Conservation (phyloP, 2,329 filamentous ascomycete genomes). For the Didymella segeticola region DNA sequence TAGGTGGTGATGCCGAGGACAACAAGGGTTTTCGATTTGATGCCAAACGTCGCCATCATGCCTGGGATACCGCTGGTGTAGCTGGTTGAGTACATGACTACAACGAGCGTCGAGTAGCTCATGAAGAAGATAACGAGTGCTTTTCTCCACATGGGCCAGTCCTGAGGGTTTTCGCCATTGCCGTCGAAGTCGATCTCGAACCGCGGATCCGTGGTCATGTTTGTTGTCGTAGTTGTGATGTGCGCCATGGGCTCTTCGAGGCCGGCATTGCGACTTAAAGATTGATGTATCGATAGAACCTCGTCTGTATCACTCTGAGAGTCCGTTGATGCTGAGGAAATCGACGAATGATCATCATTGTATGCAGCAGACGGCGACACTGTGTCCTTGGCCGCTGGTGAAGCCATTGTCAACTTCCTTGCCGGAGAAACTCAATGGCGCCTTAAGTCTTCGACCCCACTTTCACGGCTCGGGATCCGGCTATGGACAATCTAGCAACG, state of each 20-base stretch:
- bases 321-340: constrained; percentile 36
- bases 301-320: constrained; percentile 31
- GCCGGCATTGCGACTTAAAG: constrained; percentile 44
- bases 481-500: background rate
- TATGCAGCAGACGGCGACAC: constrained; percentile 9
- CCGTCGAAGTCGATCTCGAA: constrained; percentile 78
- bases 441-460: background rate
- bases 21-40: constrained; percentile 64
- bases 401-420: constrained; percentile 20
- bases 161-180: constrained; percentile 66
- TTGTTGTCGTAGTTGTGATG: constrained; percentile 43
- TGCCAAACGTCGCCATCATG: constrained; percentile 70
- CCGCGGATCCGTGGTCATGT: constrained; percentile 57
- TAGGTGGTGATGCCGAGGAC: constrained; percentile 82
- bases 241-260: constrained; percentile 34
- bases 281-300: constrained; percentile 39
- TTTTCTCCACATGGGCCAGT: constrained; percentile 70
- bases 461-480: constrained; percentile 1
- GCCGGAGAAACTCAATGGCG: constrained; percentile 9
- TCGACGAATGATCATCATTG: constrained; percentile 31
- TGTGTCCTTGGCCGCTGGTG: constrained; percentile 10
- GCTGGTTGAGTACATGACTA: constrained; percentile 71
- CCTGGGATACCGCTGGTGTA: constrained; percentile 77
- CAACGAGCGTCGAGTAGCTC: constrained; percentile 62
- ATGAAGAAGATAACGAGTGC: constrained; percentile 61